Base-by-base conservation (phyloP, 495 filamentous ascomycete species). In the Aspergillus hancockii region DNA sequence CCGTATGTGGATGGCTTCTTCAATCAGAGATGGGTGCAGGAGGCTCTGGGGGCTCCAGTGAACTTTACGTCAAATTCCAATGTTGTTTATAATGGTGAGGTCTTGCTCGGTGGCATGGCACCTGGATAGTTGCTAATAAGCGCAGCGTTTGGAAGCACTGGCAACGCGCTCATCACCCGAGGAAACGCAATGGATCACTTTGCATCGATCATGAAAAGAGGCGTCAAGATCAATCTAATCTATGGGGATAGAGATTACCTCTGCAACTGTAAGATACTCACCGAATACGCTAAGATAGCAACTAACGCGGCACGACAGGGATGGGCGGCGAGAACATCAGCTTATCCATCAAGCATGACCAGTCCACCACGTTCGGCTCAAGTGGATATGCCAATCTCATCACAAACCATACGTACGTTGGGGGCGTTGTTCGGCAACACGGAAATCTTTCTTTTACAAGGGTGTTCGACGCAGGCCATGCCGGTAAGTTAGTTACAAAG, bases 161-260 rank as follows among this genome's bases (percentile, higher is more conserved):
- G 46, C 21, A 49, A 49, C 46, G 46, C 46, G 21, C 46, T 49
- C 46, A 49, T 49, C 28, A 21, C 28, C 46, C 46, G 46, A 21
- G 46, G 46, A 49, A 49, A 49, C 9, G 21, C 46, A 10, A 49
- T 49, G 46, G 46, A 21, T 8, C 18, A 49, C 21, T 49, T 49
- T 16, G 46, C n/a, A 9, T 49, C 46, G 4, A 49, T 49, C 46
- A 21, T 49, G 21, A 25, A 21, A 21, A n/a, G 28, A 21, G 46
- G 46, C 4, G 46, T 49, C 19, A 49, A 49, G 46, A 19, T 49
- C 21, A 49, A 49, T 25, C 8, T 49, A 25, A 25, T 49, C 46
- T 49, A 49, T 14, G 46, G 46, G 3, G 46, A 49, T 16, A n/a
- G 46, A 7, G 46, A 49, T 49, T 49, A 49, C 23, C 46, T 49